Percentiles rank a stretch among this genome's conserved stretches.
phyloP scores from a whole-genome alignment of 805 yeast genomes.

The Barnettozyma salicaria region DNA sequence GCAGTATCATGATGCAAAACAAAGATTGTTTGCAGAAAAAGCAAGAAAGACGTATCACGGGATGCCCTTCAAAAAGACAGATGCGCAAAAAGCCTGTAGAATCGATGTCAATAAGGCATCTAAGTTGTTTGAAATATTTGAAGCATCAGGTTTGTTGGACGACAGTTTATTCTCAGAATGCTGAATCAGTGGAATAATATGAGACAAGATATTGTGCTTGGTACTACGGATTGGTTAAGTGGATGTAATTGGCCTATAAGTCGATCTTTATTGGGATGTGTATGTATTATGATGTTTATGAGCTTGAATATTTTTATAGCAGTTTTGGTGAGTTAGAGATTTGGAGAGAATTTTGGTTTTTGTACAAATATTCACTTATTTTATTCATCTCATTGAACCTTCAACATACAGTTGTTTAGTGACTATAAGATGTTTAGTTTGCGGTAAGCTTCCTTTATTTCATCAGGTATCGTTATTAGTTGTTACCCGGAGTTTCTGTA shows the following conservation, averaged over 20 bases:
- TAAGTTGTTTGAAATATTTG: conserved; percentile 82
- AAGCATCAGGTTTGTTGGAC: conserved; percentile 86
- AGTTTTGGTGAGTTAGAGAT: background rate
- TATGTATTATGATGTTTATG: too few relatives aligned
- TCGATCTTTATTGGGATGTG: too few relatives aligned
- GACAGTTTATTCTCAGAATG: conserved; percentile 49
- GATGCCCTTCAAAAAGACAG: conserved; percentile 88
- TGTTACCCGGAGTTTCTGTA: background rate
- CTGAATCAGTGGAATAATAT: background rate
- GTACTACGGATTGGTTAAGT: too few relatives aligned
- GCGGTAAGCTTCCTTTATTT: too few relatives aligned
- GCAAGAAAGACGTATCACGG: conserved; percentile 65
- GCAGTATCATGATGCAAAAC: conserved; percentile 51
- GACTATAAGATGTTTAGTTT: too few relatives aligned
- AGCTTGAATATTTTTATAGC: too few relatives aligned
- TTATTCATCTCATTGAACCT: too few relatives aligned
- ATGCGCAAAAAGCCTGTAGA: conserved; percentile 95
- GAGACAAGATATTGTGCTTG: too few relatives aligned
- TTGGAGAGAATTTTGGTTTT: background rate
- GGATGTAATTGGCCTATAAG: too few relatives aligned
- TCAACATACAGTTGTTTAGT: too few relatives aligned
- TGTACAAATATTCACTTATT: too few relatives aligned
- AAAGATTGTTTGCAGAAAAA: conserved; percentile 84
- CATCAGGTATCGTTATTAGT: too few relatives aligned
- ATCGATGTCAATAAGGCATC: conserved; percentile 96